These are phyloP conservation scores for Ophiostoma sp. DNA, from an alignment of 2,329 filamentous ascomycete genomes.

Conservation along the genomic window DNA sequence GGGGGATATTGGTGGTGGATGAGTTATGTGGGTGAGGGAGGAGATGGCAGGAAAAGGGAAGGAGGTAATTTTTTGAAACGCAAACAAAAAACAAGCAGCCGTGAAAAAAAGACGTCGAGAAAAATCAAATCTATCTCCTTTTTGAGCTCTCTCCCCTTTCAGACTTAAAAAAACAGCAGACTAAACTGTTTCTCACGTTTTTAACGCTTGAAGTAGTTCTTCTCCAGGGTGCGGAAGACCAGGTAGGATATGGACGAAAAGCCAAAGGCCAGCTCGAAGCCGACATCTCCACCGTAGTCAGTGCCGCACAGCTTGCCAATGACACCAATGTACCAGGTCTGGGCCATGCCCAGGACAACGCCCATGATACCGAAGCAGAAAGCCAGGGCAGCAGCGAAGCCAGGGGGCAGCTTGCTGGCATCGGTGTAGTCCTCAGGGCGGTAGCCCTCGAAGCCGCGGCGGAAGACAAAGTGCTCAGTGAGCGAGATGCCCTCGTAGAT, in stretches of 20 bases:
- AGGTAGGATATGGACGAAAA: constrained; percentile 49
- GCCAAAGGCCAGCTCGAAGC: constrained; percentile 62
- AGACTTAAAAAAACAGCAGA: background rate
- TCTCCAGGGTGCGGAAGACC: constrained; percentile 48
- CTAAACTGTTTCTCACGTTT: background rate
- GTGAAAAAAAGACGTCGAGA: background rate
- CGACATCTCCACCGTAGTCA: constrained; percentile 50
- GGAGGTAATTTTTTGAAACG: background rate
- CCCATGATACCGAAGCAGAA: constrained; percentile 41
- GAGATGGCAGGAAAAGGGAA: background rate
- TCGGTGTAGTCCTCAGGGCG: constrained; percentile 51
- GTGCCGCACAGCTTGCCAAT: constrained; percentile 58
- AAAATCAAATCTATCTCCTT: constrained; percentile 9
- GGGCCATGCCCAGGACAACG: constrained; percentile 60
- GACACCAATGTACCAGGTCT: constrained; percentile 63
- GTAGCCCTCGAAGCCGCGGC: constrained; percentile 44
- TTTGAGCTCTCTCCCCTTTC: background rate
- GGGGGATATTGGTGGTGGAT: background rate
- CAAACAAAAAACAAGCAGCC: background rate
- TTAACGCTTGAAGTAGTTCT: constrained; percentile 41
- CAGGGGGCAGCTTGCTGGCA: constrained; percentile 43
- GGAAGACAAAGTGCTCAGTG: constrained; percentile 45
- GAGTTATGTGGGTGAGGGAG: background rate
- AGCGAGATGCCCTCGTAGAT: constrained; percentile 46
- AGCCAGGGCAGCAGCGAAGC: constrained; percentile 37